Evolutionary conservation across 2,329 filamentous ascomycete species (phyloP).

Genomic region (Calonectria pauciramosa): DNA sequence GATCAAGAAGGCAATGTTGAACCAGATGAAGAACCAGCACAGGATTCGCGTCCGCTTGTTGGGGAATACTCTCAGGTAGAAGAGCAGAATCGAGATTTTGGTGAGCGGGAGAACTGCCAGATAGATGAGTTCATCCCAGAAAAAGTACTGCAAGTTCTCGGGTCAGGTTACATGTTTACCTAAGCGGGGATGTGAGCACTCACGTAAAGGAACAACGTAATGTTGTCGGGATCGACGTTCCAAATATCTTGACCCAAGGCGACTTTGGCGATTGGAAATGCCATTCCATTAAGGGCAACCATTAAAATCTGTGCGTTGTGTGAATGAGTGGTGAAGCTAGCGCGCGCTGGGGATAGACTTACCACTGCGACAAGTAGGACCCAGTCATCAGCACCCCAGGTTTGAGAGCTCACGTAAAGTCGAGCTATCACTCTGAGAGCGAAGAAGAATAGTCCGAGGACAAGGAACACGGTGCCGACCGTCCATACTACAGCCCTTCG

Average conservation of each 20-base stretch:
- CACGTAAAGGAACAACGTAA: constrained; percentile 23
- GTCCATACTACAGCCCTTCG: constrained; percentile 13
- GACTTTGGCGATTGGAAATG: constrained; percentile 9
- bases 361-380: constrained; percentile 25
- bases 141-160: constrained; percentile 2
- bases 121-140: constrained; percentile 26
- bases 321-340: background rate
- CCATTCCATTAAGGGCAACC: constrained; percentile 11
- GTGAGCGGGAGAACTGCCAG: constrained; percentile 18
- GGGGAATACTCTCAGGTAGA: constrained; percentile 26
- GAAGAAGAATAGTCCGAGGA: constrained; percentile 16
- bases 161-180: background rate
- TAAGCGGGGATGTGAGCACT: background rate
- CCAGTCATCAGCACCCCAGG: constrained; percentile 28
- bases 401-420: background rate
- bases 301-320: constrained; percentile 5
- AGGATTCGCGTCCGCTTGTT: background rate
- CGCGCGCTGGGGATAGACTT: background rate
- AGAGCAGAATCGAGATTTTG: constrained; percentile 27
- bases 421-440: constrained; percentile 15
- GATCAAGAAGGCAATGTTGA: constrained; percentile 37
- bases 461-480: constrained; percentile 23
- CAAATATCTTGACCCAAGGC: constrained; percentile 25
- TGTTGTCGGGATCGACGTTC: constrained; percentile 20
- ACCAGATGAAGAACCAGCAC: constrained; percentile 33